phyloP scores from a whole-genome alignment of 1,139 yeast genomes.

The Candida sanyaensis region DNA sequence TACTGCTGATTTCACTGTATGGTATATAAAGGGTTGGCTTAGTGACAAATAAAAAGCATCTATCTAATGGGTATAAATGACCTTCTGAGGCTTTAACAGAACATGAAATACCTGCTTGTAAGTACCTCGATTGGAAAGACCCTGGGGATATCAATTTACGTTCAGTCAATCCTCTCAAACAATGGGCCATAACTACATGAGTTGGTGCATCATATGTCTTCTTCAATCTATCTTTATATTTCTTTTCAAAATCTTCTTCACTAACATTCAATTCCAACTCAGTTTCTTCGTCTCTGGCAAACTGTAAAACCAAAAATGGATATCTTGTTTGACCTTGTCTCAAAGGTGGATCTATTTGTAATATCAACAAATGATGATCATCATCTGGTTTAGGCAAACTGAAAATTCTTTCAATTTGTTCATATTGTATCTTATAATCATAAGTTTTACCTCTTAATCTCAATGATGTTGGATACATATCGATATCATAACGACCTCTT shows the following conservation, averaged over 20 bases:
- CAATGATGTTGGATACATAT: constrained; percentile 84
- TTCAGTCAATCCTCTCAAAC: constrained; percentile 88
- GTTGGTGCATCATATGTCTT: constrained; percentile 81
- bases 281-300: constrained; percentile 84
- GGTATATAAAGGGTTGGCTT: constrained; percentile 95
- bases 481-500: constrained; percentile 97
- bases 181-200: constrained; percentile 86
- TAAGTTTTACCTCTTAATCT: constrained; percentile 96
- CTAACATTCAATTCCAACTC: constrained; percentile 87
- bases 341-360: constrained; percentile 93
- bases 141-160: constrained; percentile 87
- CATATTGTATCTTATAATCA: constrained; percentile 92
- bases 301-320: constrained; percentile 89
- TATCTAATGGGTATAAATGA: constrained; percentile 84
- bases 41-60: constrained; percentile 86
- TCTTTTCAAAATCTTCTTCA: constrained; percentile 76
- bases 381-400: constrained; percentile 95
- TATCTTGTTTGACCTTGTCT: constrained; percentile 94
- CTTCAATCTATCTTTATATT: constrained; percentile 76
- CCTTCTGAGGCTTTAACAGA: constrained; percentile 96
- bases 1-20: constrained; percentile 71
- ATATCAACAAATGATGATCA: constrained; percentile 79
- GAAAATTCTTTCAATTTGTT: constrained; percentile 87
- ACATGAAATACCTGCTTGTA: constrained; percentile 86
- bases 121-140: constrained; percentile 69